These are phyloP conservation scores for Aspergillus piperis DNA, from an alignment of 2,329 filamentous ascomycete genomes.

Conservation along the genomic window DNA sequence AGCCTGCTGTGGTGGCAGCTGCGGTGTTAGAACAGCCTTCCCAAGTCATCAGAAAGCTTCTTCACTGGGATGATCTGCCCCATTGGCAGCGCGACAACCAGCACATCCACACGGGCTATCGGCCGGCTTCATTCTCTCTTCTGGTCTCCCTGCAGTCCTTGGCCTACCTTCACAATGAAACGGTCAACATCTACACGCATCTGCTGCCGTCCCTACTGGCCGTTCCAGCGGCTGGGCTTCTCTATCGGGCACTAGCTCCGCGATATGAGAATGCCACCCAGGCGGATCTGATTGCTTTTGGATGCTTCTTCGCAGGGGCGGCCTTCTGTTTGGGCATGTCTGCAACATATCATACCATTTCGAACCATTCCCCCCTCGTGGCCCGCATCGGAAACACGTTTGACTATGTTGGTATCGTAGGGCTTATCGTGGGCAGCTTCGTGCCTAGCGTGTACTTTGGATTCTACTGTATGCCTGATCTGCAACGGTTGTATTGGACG, in stretches of 20 bases:
- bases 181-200: slow-evolving; percentile 72
- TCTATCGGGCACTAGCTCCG: slow-evolving; percentile 62
- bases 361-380: slow-evolving; percentile 78
- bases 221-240: slow-evolving; percentile 50
- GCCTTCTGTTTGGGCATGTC: slow-evolving; percentile 75
- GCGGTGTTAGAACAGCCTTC: slow-evolving; percentile 32
- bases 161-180: slow-evolving; percentile 67
- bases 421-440: slow-evolving; percentile 87
- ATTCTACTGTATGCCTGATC: slow-evolving; percentile 67
- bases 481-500: slow-evolving; percentile 72
- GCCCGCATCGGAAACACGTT: slow-evolving; percentile 86
- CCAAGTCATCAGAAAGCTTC: slow-evolving; percentile 35
- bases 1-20: slow-evolving; percentile 27
- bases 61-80: slow-evolving; percentile 56
- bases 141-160: slow-evolving; percentile 59
- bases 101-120: slow-evolving; percentile 68
- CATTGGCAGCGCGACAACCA: slow-evolving; percentile 66
- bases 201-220: slow-evolving; percentile 67
- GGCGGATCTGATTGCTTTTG: slow-evolving; percentile 70
- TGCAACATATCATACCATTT: slow-evolving; percentile 80
- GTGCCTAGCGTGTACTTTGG: slow-evolving; percentile 87
- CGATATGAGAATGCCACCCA: slow-evolving; percentile 65
- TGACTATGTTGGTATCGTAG: slow-evolving; percentile 92
- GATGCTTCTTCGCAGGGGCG: slow-evolving; percentile 77
- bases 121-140: slow-evolving; percentile 64